Percentiles rank a stretch among this genome's conserved stretches.
These are phyloP conservation scores for Saccharum officinarum DNA, from an alignment of 176 grass and related monocot species.

Conservation along the genomic window DNA sequence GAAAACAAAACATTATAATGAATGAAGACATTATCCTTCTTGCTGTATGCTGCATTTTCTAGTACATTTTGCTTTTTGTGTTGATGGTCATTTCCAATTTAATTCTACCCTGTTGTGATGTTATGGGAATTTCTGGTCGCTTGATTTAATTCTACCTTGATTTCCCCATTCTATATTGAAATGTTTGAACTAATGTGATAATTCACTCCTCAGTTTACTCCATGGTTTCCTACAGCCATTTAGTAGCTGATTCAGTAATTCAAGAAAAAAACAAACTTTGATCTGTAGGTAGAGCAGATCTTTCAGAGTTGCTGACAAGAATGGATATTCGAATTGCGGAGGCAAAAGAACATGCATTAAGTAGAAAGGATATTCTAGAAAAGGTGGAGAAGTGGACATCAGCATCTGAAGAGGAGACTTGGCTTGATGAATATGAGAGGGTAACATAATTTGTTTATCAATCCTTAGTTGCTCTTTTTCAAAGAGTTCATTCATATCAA, in stretches of 20 bases:
- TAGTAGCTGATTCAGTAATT: slow-evolving; percentile 9
- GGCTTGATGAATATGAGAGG: slow-evolving; percentile 96
- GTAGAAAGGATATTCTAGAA: slow-evolving; percentile 89
- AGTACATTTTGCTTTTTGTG: not conserved
- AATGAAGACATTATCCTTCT: not conserved
- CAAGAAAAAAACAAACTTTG: not conserved
- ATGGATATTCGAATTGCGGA: slow-evolving; percentile 64
- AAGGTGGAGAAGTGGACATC: slow-evolving; percentile 86
- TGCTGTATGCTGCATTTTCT: not conserved
- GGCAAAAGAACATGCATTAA: slow-evolving; percentile 78
- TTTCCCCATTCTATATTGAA: not conserved
- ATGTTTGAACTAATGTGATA: not conserved
- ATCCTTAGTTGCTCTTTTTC: not conserved
- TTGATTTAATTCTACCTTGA: not conserved
- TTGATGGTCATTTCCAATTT: not conserved
- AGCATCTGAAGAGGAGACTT: slow-evolving; percentile 73
- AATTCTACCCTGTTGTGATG: not conserved
- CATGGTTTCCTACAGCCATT: slow-evolving; percentile 7
- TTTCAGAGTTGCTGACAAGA: slow-evolving; percentile 59
- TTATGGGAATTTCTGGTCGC: not conserved
- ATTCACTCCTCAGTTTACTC: not conserved
- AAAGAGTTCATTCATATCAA: slow-evolving; percentile 12
- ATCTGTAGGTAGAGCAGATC: slow-evolving; percentile 59
- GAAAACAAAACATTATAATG: not conserved
- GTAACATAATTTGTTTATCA: slow-evolving; percentile 39